Evolutionary conservation across 441 rosid species (phyloP).

Genomic region (Rhodomyrtus psidioides): DNA sequence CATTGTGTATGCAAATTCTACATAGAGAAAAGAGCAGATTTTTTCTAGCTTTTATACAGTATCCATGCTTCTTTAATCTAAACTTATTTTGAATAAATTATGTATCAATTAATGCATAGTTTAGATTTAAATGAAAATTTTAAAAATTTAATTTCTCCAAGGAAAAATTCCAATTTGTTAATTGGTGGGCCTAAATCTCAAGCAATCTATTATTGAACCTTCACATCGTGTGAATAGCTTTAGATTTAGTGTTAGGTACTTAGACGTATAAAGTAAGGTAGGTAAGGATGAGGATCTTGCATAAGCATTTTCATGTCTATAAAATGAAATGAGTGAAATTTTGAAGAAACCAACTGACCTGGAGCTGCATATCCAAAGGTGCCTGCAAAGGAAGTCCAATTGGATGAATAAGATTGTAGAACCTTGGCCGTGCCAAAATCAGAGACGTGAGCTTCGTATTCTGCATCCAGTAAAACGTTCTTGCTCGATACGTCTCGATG

Average conservation of each 20-base stretch:
- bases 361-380: background rate
- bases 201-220: background rate
- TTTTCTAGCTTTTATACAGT: background rate
- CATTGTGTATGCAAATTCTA: slow-evolving; percentile 28
- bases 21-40: too few relatives aligned
- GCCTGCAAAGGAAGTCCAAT: background rate
- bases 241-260: background rate
- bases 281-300: background rate
- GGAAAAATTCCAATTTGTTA: background rate
- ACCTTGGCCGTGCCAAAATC: slow-evolving; percentile 9
- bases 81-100: background rate
- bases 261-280: background rate
- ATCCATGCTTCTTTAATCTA: background rate
- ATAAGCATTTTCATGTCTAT: background rate
- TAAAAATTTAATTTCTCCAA: background rate
- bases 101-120: background rate
- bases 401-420: background rate
- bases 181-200: background rate
- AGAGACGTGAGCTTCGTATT: slow-evolving; percentile 12
- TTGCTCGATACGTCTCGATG: background rate
- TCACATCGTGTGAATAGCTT: background rate
- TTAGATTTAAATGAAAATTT: background rate
- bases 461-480: background rate
- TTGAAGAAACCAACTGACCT: background rate
- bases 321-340: background rate